phyloP scores from a whole-genome alignment of 139 green algal species.

The Tetradesmus lagerheimii region DNA sequence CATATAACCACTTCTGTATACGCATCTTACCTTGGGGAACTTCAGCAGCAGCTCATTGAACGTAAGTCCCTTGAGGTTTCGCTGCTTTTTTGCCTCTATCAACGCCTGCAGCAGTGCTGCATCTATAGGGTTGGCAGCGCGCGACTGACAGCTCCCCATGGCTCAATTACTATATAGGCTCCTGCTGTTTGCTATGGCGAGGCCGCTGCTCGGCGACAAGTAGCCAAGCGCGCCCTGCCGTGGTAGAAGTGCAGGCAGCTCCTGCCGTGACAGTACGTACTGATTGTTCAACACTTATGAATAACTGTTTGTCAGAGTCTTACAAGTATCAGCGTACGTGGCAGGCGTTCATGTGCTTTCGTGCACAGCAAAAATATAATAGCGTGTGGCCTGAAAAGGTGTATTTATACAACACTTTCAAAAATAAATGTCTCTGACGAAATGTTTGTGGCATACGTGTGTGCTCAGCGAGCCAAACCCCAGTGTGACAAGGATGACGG shows the following conservation, averaged over 20 bases:
- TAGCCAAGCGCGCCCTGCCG: background rate
- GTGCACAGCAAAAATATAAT: no score
- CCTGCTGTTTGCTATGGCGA: background rate
- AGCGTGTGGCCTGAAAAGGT: no score
- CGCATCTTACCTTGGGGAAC: conserved; percentile 39
- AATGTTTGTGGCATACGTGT: no score
- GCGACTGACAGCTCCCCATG: conserved; percentile 33
- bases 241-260: background rate
- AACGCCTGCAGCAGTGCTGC: conserved; percentile 30
- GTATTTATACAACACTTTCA: no score
- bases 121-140: conserved; percentile 39
- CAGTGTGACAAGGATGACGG: no score
- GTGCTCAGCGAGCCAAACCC: no score
- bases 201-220: background rate
- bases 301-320: background rate
- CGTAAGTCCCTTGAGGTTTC: background rate
- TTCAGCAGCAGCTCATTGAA: conserved; percentile 57
- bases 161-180: no score
- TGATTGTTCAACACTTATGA: background rate
- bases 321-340: background rate
- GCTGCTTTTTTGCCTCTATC: conserved; percentile 29
- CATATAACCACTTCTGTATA: background rate
- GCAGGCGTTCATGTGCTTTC: no score
- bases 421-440: no score
- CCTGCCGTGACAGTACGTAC: background rate